phyloP scores from a whole-genome alignment of 2,329 filamentous ascomycete genomes.

The Hyphodiscus sp. region DNA sequence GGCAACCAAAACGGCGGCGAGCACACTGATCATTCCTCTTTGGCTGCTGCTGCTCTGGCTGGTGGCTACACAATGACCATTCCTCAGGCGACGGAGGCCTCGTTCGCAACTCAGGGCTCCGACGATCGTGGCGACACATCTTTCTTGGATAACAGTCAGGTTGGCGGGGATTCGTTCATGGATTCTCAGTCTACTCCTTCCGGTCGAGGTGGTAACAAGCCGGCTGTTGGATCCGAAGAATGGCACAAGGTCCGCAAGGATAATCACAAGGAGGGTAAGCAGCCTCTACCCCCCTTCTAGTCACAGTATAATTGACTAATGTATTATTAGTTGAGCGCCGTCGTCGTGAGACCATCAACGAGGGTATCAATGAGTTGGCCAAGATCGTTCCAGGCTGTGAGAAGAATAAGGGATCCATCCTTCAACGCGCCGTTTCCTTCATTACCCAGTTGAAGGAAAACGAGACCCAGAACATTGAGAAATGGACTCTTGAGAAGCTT shows the following conservation, averaged over 20 bases:
- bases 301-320: constrained; percentile 15
- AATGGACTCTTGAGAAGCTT: constrained; percentile 88
- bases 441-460: constrained; percentile 94
- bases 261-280: constrained; percentile 94
- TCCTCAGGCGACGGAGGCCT: constrained; percentile 47
- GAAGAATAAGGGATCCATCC: constrained; percentile 97
- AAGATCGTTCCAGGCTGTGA: constrained; percentile 97
- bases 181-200: constrained; percentile 33
- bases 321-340: constrained; percentile 74
- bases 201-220: constrained; percentile 49
- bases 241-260: constrained; percentile 98
- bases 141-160: constrained; percentile 34
- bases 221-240: constrained; percentile 89
- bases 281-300: background rate
- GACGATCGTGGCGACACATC: constrained; percentile 33
- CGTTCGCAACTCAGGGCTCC: constrained; percentile 40
- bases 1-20: constrained; percentile 48
- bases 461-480: constrained; percentile 87
- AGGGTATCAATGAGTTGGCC: constrained; percentile 95
- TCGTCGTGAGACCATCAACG: constrained; percentile 95
- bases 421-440: constrained; percentile 88
- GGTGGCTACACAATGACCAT: constrained; percentile 47
- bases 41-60: constrained; percentile 46
- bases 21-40: constrained; percentile 42
- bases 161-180: constrained; percentile 30